phyloP scores from a whole-genome alignment of 345 rosid species.

The Alliaria petiolata region DNA sequence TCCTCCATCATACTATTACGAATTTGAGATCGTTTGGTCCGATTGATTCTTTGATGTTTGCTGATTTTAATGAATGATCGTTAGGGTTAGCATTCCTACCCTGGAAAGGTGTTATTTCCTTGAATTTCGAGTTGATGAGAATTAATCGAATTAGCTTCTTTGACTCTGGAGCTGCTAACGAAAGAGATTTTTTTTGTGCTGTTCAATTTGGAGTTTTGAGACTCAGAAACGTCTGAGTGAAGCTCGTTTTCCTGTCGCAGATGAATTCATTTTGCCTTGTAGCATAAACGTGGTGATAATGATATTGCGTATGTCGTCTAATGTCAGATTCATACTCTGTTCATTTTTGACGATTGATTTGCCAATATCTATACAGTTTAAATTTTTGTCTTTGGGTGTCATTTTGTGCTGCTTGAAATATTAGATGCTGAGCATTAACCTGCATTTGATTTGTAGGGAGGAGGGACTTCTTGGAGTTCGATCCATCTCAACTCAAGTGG shows the following conservation, averaged over 20 bases:
- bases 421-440: slow-evolving; percentile 14
- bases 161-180: background rate
- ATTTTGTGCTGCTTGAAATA: background rate
- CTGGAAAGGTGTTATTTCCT: background rate
- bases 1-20: background rate
- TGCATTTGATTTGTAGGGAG: slow-evolving; percentile 50
- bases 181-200: background rate
- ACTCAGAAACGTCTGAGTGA: background rate
- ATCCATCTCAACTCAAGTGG: slow-evolving; percentile 81
- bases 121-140: background rate
- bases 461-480: slow-evolving; percentile 70
- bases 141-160: background rate
- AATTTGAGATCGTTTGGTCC: background rate
- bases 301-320: background rate
- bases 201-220: background rate
- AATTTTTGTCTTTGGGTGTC: background rate
- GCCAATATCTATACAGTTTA: background rate
- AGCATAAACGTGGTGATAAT: background rate
- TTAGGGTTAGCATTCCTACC: slow-evolving; percentile 7
- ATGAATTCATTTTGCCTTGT: background rate
- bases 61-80: background rate
- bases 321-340: background rate
- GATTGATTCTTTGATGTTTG: slow-evolving; percentile 1
- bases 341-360: background rate
- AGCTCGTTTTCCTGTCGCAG: background rate